phyloP scores from a whole-genome alignment of 1,139 yeast species.

The Debaryomyces coudertii region DNA sequence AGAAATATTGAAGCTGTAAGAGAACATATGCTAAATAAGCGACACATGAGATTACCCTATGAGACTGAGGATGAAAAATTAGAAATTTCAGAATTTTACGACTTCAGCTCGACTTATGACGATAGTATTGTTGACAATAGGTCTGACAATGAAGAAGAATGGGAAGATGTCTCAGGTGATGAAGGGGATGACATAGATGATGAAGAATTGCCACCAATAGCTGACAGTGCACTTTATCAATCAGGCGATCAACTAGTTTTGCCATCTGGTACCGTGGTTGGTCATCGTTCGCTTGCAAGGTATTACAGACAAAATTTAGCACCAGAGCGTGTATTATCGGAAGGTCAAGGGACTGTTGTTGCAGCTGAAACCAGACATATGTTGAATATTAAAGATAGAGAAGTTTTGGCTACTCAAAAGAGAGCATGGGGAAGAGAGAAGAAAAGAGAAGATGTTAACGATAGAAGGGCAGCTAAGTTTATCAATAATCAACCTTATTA shows the following conservation, averaged over 20 bases:
- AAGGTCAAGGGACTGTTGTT: constrained; percentile 91
- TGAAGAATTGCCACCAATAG: constrained; percentile 40
- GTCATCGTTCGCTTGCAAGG: constrained; percentile 85
- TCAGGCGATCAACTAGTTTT: constrained; percentile 78
- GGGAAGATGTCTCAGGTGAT: constrained; percentile 49
- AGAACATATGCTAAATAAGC: constrained; percentile 83
- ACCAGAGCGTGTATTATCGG: constrained; percentile 72
- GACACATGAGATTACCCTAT: constrained; percentile 89
- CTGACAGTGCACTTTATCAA: constrained; percentile 41
- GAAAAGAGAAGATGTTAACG: constrained; percentile 67
- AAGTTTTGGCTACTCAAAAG: constrained; percentile 64
- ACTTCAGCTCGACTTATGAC: constrained; percentile 70
- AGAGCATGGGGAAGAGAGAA: constrained; percentile 75
- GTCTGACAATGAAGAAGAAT: constrained; percentile 22
- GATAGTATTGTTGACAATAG: constrained; percentile 25
- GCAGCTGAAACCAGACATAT: constrained; percentile 89
- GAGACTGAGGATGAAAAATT: constrained; percentile 81
- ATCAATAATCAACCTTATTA: constrained; percentile 88
- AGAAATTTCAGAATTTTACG: constrained; percentile 82
- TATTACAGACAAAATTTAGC: constrained; percentile 81
- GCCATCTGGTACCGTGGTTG: constrained; percentile 85
- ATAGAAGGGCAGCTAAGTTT: constrained; percentile 78
- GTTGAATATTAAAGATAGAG: constrained; percentile 53
- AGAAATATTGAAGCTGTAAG: constrained; percentile 81
- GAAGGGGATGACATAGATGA: constrained; percentile 49